These are phyloP conservation scores for Tylopilus sp. DNA, from an alignment of 1,284 basidiomycete genomes.

Conservation along the genomic window DNA sequence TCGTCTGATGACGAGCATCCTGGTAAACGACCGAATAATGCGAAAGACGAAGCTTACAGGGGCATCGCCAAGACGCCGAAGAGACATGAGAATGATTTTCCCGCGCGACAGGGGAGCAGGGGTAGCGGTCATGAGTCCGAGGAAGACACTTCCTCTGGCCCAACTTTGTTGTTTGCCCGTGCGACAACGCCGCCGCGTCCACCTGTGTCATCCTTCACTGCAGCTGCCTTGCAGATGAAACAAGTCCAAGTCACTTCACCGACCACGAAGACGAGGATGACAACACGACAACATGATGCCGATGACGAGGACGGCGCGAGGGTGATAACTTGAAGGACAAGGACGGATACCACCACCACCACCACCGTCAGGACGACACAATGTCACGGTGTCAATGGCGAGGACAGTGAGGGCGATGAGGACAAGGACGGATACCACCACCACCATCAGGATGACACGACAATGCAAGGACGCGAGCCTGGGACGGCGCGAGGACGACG, in stretches of 20 bases:
- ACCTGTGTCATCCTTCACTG: conserved; percentile 19
- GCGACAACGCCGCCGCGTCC: conserved; percentile 6
- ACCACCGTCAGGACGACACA: too few species aligned
- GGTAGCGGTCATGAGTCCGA: conserved; percentile 1
- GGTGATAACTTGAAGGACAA: too few species aligned
- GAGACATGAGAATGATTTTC: conserved; percentile 20
- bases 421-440: too few species aligned
- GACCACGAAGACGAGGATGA: too few species aligned
- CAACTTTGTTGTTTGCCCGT: conserved; percentile 2
- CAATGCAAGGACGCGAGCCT: too few species aligned
- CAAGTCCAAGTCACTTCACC: conserved; percentile 29
- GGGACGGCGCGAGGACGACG: too few species aligned
- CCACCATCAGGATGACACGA: too few species aligned
- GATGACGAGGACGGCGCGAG: too few species aligned
- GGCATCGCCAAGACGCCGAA: conserved; percentile 24
- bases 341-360: too few species aligned
- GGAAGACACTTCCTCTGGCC: conserved; percentile 6
- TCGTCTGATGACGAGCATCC: conserved; percentile 16
- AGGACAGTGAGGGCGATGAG: too few species aligned
- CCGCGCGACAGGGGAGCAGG: conserved; percentile 12
- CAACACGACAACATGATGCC: too few species aligned
- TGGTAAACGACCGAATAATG: conserved; percentile 29
- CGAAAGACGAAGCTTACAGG: conserved; percentile 1
- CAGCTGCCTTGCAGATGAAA: conserved; percentile 28
- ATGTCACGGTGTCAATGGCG: too few species aligned